These are phyloP conservation scores for Aspergillus heteromorphus DNA, from an alignment of 495 filamentous ascomycete species.

Conservation along the genomic window DNA sequence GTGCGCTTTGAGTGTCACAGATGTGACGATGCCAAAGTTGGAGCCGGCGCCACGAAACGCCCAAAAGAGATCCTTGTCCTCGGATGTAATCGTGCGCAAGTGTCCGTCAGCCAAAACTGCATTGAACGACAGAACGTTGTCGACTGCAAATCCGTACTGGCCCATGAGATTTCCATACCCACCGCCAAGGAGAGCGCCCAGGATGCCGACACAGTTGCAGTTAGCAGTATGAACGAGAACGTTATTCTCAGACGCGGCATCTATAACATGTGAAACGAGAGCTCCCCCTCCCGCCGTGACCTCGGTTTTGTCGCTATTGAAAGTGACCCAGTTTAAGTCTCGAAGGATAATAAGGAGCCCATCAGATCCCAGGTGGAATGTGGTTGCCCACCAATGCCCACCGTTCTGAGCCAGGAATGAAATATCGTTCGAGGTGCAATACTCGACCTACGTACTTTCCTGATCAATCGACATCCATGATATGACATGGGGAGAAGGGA, in stretches of 20 bases:
- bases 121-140: background rate
- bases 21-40: slow-evolving; percentile 1
- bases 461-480: background rate
- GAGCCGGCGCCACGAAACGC: background rate
- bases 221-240: background rate
- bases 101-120: background rate
- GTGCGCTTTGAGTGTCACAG: background rate
- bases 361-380: background rate
- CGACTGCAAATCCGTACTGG: background rate
- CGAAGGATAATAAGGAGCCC: background rate
- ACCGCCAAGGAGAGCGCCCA: background rate
- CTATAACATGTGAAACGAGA: background rate
- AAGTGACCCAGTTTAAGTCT: background rate
- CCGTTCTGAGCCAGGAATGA: slow-evolving; percentile 2
- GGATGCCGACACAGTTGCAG: background rate
- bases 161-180: background rate
- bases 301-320: background rate
- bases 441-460: background rate
- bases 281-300: background rate
- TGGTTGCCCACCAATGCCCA: background rate
- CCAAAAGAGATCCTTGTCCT: background rate
- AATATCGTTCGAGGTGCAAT: background rate
- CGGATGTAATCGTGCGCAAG: background rate
- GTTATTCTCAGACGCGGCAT: background rate
- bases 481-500: background rate